These are phyloP conservation scores for Sugiyamaella novakii DNA, from an alignment of 1,139 yeast species.

Conservation along the genomic window DNA sequence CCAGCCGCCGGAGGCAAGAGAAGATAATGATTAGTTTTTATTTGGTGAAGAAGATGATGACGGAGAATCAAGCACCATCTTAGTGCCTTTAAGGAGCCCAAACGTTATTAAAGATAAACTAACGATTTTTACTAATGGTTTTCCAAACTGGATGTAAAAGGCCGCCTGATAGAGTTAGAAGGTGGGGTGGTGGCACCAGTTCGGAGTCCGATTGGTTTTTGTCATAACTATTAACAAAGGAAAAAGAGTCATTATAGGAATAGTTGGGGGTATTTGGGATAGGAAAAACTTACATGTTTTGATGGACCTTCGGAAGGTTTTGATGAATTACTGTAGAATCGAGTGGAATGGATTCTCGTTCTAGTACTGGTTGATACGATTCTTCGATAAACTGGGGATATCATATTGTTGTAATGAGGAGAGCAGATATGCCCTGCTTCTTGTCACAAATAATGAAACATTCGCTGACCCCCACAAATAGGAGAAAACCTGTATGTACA, in stretches of 20 bases:
- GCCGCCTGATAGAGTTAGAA: slow-evolving; percentile 22
- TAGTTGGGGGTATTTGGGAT: not conserved
- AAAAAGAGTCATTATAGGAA: not conserved
- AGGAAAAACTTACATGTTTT: slow-evolving; percentile 17
- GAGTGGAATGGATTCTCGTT: not conserved
- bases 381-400: not conserved
- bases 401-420: no score
- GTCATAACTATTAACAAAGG: not conserved
- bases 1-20: not conserved
- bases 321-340: slow-evolving; percentile 5
- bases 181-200: not conserved
- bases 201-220: slow-evolving; percentile 5
- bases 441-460: not conserved
- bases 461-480: no score
- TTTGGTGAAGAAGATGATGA: no score
- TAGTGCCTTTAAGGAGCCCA: slow-evolving; percentile 25
- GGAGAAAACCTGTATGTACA: no score
- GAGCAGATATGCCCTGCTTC: no score
- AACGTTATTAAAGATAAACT: slow-evolving; percentile 30
- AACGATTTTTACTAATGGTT: slow-evolving; percentile 30
- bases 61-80: slow-evolving; percentile 3
- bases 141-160: slow-evolving; percentile 32
- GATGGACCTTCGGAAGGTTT: slow-evolving; percentile 15
- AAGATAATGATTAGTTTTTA: no score
- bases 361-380: not conserved